These are phyloP conservation scores for Plasmodium inui DNA, from an alignment of 169 alveolate species.

Conservation along the genomic window DNA sequence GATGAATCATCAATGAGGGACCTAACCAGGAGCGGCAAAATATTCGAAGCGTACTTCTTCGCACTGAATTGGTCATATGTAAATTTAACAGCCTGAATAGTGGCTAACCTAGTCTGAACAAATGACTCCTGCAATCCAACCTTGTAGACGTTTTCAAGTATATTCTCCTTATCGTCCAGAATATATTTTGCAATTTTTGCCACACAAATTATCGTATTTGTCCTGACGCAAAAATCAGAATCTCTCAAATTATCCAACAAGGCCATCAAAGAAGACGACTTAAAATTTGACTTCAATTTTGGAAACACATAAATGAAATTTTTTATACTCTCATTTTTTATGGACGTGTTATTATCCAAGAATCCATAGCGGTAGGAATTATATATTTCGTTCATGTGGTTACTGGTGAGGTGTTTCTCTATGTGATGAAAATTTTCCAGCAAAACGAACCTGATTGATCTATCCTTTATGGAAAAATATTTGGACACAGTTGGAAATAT, in stretches of 20 bases:
- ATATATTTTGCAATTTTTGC: conserved; percentile 83
- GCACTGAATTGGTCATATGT: conserved; percentile 78
- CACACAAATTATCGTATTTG: conserved; percentile 82
- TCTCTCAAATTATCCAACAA: conserved; percentile 79
- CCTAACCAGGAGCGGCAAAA: conserved; percentile 80
- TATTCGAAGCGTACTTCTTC: conserved; percentile 67
- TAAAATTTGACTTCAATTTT: conserved; percentile 77
- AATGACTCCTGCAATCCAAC: conserved; percentile 78
- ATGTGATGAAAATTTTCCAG: conserved; percentile 34
- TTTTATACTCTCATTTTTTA: conserved; percentile 82
- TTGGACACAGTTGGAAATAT: conserved; percentile 22
- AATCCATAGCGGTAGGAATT: conserved; percentile 76
- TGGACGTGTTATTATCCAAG: conserved; percentile 78
- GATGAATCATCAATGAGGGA: conserved; percentile 77
- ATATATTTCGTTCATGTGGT: conserved; percentile 54
- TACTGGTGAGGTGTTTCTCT: conserved; percentile 21
- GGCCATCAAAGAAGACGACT: conserved; percentile 45
- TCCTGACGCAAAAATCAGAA: conserved; percentile 78
- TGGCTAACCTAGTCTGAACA: conserved; percentile 77
- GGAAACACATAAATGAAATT: conserved; percentile 78
- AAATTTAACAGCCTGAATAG: conserved; percentile 79
- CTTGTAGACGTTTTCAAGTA: conserved; percentile 81
- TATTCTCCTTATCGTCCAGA: conserved; percentile 77
- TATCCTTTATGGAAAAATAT: conserved; percentile 52
- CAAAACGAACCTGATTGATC: conserved; percentile 42